Base-by-base conservation (phyloP, 768 basidiomycete genomes). In the Hirschioporus abietinus region DNA sequence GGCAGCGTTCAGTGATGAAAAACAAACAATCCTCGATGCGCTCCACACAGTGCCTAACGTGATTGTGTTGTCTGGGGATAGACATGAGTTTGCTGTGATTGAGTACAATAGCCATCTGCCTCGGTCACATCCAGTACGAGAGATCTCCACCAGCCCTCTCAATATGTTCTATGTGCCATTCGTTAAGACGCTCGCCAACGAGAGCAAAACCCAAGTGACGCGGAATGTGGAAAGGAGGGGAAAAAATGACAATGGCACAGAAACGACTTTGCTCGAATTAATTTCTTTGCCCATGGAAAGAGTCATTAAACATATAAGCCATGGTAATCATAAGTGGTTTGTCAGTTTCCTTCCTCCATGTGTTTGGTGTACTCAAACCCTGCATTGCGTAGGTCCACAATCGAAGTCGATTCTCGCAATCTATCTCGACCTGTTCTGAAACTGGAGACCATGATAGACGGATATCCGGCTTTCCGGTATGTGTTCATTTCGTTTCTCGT, bases 1-100 rank as follows among this genome's bases (percentile, higher is more conserved):
- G 90, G 87, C 87, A 0, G 88, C 77, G 0, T 92, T 83, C 75
- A 76, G 81, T 4, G 72, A 73, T 17, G 91, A 92, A 75, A 87
- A 89, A 70, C 78, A 81, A 17, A 75, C 80, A 0, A 75, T 93
- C 15, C 78, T 93, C 30, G 75, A 80, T 25, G 78, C 83, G 0
- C 77, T 93, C 58, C 84, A 88, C 67, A 80, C 84, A 25, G 86
- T 92, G 12, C 88, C 89, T 0, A 92, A 92, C 70, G 84, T 91
- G 60, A 76, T 89, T 71, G 73, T 92, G 63, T 76, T 92, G 60
- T 87, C 86, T 1, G 91, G 90, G 8, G 91, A 92, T 73, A 81
- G 91, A 24, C 91, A 93, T 74, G 91, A 92, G 76, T 92, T 92
- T 71, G 90, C 90, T 1, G 85, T 84, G 5, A 82, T 91, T 69